These are phyloP conservation scores for Polytolypa hystricis DNA, from an alignment of 2,329 filamentous ascomycete species.

Conservation along the genomic window DNA sequence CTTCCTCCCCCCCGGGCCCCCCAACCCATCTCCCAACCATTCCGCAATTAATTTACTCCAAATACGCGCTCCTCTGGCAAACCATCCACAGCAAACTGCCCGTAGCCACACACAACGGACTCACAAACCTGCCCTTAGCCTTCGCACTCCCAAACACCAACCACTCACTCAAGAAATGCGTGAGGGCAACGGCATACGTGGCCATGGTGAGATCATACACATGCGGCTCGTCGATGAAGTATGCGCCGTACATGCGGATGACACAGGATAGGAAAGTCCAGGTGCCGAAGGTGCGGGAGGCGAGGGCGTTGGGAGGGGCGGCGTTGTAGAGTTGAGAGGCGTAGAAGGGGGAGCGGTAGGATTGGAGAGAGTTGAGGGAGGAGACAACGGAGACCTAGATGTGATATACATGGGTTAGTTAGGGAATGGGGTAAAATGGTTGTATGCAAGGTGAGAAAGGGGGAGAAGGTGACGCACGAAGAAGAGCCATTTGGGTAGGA, in stretches of 20 bases:
- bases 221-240: slow-evolving; percentile 60
- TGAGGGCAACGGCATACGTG: slow-evolving; percentile 68
- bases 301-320: slow-evolving; percentile 58
- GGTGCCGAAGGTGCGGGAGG: slow-evolving; percentile 70
- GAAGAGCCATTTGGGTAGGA: slow-evolving; percentile 55
- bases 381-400: slow-evolving; percentile 68
- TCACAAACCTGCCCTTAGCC: slow-evolving; percentile 48
- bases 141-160: slow-evolving; percentile 65
- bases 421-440: background rate
- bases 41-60: slow-evolving; percentile 14
- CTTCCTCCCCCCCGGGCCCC: background rate
- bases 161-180: slow-evolving; percentile 73
- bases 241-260: slow-evolving; percentile 72
- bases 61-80: slow-evolving; percentile 39
- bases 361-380: slow-evolving; percentile 73
- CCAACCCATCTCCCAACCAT: background rate
- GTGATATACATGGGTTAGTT: slow-evolving; percentile 7
- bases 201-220: slow-evolving; percentile 72
- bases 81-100: slow-evolving; percentile 51
- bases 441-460: background rate
- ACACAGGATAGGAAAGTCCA: slow-evolving; percentile 74
- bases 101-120: slow-evolving; percentile 48
- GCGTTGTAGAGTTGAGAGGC: slow-evolving; percentile 70
- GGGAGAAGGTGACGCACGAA: slow-evolving; percentile 37
- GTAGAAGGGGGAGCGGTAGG: slow-evolving; percentile 68